Evolutionary conservation across 805 yeast genomes (phyloP).

Genomic region (Candida suzukii): DNA sequence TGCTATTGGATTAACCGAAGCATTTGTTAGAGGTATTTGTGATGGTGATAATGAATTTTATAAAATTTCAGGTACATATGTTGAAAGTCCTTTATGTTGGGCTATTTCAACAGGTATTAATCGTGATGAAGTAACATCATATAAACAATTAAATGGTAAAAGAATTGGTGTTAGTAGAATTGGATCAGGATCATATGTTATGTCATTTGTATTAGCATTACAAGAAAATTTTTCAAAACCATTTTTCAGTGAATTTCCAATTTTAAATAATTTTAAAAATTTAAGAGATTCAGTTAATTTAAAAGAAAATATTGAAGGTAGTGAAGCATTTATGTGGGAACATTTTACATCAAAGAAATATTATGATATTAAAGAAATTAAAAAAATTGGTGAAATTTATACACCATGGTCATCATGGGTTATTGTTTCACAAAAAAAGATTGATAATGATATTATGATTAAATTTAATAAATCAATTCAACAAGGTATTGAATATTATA

Average conservation of each 20-base stretch:
- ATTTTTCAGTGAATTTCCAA: slow-evolving; percentile 44
- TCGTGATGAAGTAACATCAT: slow-evolving; percentile 46
- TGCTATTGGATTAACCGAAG: slow-evolving; percentile 88
- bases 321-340: slow-evolving; percentile 96
- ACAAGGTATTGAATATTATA: slow-evolving; percentile 64
- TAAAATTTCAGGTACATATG: slow-evolving; percentile 74
- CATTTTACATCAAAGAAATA: slow-evolving; percentile 82
- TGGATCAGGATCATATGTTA: slow-evolving; percentile 88
- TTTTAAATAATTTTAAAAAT: slow-evolving; percentile 63
- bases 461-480: slow-evolving; percentile 49
- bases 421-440: slow-evolving; percentile 43
- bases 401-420: slow-evolving; percentile 99
- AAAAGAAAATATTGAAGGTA: slow-evolving; percentile 32
- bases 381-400: slow-evolving; percentile 77
- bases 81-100: slow-evolving; percentile 84
- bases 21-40: slow-evolving; percentile 76
- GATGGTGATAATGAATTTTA: slow-evolving; percentile 55
- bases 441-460: slow-evolving; percentile 22
- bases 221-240: slow-evolving; percentile 47
- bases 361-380: slow-evolving; percentile 74
- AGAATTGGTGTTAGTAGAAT: slow-evolving; percentile 77
- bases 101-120: slow-evolving; percentile 72
- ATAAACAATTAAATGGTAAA: slow-evolving; percentile 42
- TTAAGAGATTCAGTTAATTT: slow-evolving; percentile 74
- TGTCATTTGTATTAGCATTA: slow-evolving; percentile 78